Base-by-base conservation (phyloP, 2,329 filamentous ascomycete genomes). In the Botryotinia convoluta region DNA sequence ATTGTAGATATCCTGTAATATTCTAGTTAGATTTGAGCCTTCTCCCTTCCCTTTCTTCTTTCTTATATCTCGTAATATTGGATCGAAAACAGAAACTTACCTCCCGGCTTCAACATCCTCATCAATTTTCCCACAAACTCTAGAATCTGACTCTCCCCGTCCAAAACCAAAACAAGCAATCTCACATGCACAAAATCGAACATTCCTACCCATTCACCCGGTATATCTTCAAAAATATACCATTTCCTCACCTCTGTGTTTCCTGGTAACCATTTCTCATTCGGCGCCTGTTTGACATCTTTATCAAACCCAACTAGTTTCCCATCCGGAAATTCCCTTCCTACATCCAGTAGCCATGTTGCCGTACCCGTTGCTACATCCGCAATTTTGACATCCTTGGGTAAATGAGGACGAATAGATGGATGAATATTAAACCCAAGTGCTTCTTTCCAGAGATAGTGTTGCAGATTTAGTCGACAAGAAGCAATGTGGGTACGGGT, bases 401-500 rank as follows among this genome's bases (percentile, higher is more conserved):
- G 20, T 20, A 68, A 12, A 5, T 35, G 57, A 2, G 20, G 20
- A 26, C 14, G 6, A 20, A 72, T 65, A 3, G 69, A 72, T n/a
- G 70, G 70, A n/a, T 72, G 61, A 1, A 45, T 22, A 3, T 42
- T n/a, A 14, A 57, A 68, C 29, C 39, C 22, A 3, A 72, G 42
- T 1, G 61, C 32, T 44, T 72, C 71, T 14, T 60, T 72, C 71
- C 71, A 72, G 22, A 68, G 61, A 44, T 67, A 60, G 22, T 71
- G 22, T 18, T 71, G 69, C 7, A 71, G 60, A 32, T 71, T 63
- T 12, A 59, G 64, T 9, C 67, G 69, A 61, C 59, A 71, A 44
- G 69, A 44, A 1, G 69, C 32, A 42, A 71, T 62, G 29, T 71
- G 57, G 1, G 14, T 62, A 39, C 37, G 42, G 29, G 51, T 54